Base-by-base conservation (phyloP, 164 flowering plant species). In the Liquidambar formosana region DNA sequence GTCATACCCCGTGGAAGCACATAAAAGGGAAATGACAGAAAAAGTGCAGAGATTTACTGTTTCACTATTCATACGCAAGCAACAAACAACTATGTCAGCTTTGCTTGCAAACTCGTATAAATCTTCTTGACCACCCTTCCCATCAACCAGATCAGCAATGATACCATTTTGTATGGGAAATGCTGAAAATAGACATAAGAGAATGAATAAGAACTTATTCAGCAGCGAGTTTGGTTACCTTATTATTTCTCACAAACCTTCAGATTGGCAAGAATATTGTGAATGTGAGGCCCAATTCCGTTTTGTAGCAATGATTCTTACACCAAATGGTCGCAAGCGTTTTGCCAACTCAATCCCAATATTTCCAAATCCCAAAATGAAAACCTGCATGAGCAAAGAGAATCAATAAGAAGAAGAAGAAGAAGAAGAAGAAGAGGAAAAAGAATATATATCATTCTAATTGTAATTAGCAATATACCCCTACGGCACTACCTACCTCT, bases 281-380 rank as follows among this genome's bases (percentile, higher is more conserved):
- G 61, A 38, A 64, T 65, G 16, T 25, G 78, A 74, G 11, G 74
- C 53, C 98, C 98, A 94, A 66, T 84, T 88, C 65, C 98, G 75
- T 76, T 88, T 94, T 44, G 98, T 88, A 60, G 97, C 98, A 67
- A 92, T 77, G 66, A 94, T 83, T 77, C 79, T 89, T 22, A 94
- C 97, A 71, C 93, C 96, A 79, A 94, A 94, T 23, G 96, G 90
- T 48, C 82, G 74, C 80, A 94, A 76, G 62, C 97, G 92, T 73
- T 83, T 89, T 60, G 98, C 97, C 82, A 94, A 81, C 49, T 87
- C 88, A 61, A 77, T 75, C 44, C 98, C 98, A 72, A 90, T 92
- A 58, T 79, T 83, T 72, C 98, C 98, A 79, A 67, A 89, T 63
- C 98, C 98, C 88, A 92, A 8, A 65, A 92, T 92, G 73, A 85